Conservation (phyloP, 495 filamentous ascomycete species). For the Aspergillus wentii region DNA sequence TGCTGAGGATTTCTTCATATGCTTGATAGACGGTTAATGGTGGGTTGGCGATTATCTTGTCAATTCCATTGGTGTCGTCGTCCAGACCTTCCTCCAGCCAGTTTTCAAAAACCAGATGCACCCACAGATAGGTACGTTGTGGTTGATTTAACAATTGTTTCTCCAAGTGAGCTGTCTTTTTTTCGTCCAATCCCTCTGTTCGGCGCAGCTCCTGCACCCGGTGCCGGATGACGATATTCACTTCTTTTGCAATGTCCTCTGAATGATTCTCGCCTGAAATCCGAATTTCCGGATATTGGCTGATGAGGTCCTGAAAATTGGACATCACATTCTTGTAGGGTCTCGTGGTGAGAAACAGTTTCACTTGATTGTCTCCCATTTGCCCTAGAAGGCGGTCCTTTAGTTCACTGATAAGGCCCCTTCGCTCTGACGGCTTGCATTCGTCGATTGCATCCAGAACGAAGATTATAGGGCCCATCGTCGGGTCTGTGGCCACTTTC, state of each 20-base stretch:
- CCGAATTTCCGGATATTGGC: slow-evolving; percentile 4
- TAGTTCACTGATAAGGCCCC: slow-evolving; percentile 13
- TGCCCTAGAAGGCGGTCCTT: slow-evolving; percentile 1
- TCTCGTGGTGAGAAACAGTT: slow-evolving; percentile 27
- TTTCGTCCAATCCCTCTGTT: too few species aligned
- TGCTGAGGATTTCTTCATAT: too few species aligned
- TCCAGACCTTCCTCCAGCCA: too few species aligned
- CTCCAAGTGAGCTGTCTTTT: too few species aligned
- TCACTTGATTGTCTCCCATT: slow-evolving; percentile 8
- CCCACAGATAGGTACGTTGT: too few species aligned
- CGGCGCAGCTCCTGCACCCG: too few species aligned
- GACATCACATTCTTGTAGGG: slow-evolving; percentile 19
- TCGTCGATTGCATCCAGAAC: slow-evolving; percentile 43
- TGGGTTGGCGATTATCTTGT: too few species aligned
- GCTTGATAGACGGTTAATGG: too few species aligned
- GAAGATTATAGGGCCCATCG: slow-evolving; percentile 20
- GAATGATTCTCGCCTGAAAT: slow-evolving; percentile 1
- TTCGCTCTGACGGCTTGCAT: slow-evolving; percentile 15
- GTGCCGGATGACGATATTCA: too few species aligned
- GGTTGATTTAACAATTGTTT: too few species aligned
- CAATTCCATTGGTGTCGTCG: too few species aligned
- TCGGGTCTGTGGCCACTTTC: slow-evolving; percentile 8
- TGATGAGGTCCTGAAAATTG: slow-evolving; percentile 6
- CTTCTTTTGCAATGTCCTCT: neutral
- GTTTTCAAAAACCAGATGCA: too few species aligned